A percentile compares a stretch with the other conserved stretches of the same genome.
Conservation (phyloP, 306 rosid genomes). For the Cicer judaicum region DNA sequence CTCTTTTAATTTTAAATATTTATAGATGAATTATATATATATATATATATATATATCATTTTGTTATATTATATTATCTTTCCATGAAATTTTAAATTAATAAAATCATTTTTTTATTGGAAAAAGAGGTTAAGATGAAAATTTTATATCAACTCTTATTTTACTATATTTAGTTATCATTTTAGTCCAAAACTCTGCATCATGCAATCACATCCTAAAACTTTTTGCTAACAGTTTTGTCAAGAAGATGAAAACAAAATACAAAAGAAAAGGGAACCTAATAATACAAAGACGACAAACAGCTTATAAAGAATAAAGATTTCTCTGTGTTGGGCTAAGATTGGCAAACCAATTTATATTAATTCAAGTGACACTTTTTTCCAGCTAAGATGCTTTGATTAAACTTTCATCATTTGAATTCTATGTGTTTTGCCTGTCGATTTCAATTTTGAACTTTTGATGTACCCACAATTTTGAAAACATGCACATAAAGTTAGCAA, state of each 20-base stretch:
- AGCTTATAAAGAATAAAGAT: conserved; percentile 21
- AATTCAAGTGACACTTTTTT: conserved; percentile 29
- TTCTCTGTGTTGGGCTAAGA: conserved; percentile 35
- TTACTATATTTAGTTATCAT: background rate
- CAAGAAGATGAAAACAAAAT: conserved; percentile 19
- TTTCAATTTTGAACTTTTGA: conserved; percentile 21
- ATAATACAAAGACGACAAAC: conserved; percentile 45
- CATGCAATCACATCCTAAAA: conserved; percentile 5
- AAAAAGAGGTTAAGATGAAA: too few relatives aligned
- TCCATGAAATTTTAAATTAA: too few relatives aligned
- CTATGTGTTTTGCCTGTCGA: conserved; percentile 6
- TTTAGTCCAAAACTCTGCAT: background rate
- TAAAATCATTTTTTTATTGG: too few relatives aligned
- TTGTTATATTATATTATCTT: too few relatives aligned
- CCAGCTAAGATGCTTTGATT: conserved; percentile 51
- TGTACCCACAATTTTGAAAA: conserved; percentile 21
- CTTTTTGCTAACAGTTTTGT: background rate
- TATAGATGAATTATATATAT: too few relatives aligned
- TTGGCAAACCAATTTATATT: conserved; percentile 34
- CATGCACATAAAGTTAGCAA: background rate
- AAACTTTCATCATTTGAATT: conserved; percentile 44
- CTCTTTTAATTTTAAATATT: too few relatives aligned
- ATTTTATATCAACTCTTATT: too few relatives aligned
- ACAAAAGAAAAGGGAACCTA: conserved; percentile 39
- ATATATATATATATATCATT: too few relatives aligned